Conservation (phyloP, 192 early-diverging fungal genomes). For the Martensiomyces pterosporus region DNA sequence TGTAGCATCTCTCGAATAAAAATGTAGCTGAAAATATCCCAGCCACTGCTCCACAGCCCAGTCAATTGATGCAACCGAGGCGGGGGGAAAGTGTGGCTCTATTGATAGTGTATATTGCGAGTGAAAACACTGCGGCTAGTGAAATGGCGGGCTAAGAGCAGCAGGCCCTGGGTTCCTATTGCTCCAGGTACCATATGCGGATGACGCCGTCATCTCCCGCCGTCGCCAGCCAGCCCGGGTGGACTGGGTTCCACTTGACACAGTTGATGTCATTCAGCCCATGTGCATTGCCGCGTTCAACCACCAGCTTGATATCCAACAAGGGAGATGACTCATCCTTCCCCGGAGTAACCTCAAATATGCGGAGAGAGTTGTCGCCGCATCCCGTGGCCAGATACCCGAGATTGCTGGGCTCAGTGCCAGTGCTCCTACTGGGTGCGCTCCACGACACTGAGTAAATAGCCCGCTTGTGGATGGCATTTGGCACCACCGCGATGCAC, state of each 20-base stretch:
- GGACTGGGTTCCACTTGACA: constrained; percentile 76
- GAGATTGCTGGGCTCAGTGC: constrained; percentile 27
- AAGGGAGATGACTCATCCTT: too few relatives aligned
- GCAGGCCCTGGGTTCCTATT: too few relatives aligned
- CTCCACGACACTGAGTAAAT: constrained; percentile 91
- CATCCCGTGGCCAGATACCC: constrained; percentile 73
- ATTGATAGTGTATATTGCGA: too few relatives aligned
- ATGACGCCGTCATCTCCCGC: constrained; percentile 90
- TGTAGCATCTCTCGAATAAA: constrained; percentile 2
- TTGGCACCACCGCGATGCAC: constrained; percentile 60
- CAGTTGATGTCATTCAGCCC: constrained; percentile 87
- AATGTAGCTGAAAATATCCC: neutral
- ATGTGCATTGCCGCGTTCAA: constrained; percentile 63
- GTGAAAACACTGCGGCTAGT: too few relatives aligned
- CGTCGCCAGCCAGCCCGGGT: constrained; percentile 70
- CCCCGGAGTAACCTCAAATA: constrained; percentile 49
- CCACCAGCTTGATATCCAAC: constrained; percentile 25
- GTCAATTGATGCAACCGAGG: too few relatives aligned
- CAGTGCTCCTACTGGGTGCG: constrained; percentile 52
- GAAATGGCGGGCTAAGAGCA: too few relatives aligned
- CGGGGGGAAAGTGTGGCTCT: too few relatives aligned
- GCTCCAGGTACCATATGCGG: constrained; percentile 67
- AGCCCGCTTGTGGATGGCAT: constrained; percentile 71
- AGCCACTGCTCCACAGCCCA: too few relatives aligned
- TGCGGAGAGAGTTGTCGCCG: constrained; percentile 75